Evolutionary conservation across 306 rosid species (phyloP), one percentile per base, ranked within the genome.

Genomic region (Cicer arietinum): DNA sequence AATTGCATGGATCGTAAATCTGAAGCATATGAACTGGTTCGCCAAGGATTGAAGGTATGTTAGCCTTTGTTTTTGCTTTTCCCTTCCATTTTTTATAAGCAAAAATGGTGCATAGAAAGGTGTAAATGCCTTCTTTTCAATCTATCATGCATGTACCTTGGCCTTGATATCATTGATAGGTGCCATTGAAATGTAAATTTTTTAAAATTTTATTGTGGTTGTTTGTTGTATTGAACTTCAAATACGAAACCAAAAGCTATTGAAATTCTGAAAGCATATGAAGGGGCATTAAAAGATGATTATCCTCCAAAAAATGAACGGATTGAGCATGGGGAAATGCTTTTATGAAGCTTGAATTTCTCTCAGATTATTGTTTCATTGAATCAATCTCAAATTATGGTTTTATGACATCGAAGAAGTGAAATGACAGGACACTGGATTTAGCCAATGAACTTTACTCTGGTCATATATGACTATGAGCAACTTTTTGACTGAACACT

Each of bases 241-340:
- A 37, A 74, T 69, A 42, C 50, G 61, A 41, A 46, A 75, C 84
- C 88, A 10, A 91, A 94, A 82, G 97, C 97, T 51, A 89, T 94
- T 80, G 98, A 94, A 77, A 94, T 94, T 85, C 87, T 94, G 71
- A 97, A 94, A 88, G 98, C 98, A 67, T 94, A 91, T 77, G 98
- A 94, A 85, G 98, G 98, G 61, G 91, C 96, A 10, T 83, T 94
- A 45, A 96, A 94, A 86, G 98, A 94, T 71, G 98, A 91, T 82
- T 85, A 87, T 85, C 98, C 97, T 83, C 98, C 96, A 4, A 91
- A 94, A 39, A 88, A 89, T 82, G 96, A 94, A 78, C 90, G 92
- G 39, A 88, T 90, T 78, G 98, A 91, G 85, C 98, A 94, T 79
- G 97, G 96, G 58, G 98, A 91, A 85, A 90, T 94, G 98, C 90